Base-by-base conservation (phyloP, 345 rosid species). In the Citropsis articulata region DNA sequence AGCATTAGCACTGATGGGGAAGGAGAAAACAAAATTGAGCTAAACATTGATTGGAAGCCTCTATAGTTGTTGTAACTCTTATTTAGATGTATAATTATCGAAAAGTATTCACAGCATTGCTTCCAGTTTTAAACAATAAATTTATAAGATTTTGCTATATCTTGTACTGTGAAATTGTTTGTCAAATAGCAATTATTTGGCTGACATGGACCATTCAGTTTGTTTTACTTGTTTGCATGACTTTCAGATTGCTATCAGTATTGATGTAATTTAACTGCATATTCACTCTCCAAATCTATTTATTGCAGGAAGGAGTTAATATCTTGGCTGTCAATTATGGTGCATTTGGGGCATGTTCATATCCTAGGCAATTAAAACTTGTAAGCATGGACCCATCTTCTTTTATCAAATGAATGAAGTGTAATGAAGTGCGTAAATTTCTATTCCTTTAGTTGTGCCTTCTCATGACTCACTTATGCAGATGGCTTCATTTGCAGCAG, bases 301-400 rank as follows among this genome's bases (percentile, higher is more conserved):
- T 57, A 12, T 77, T 85, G 82, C 89, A 93, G 98, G 94, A 91
- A 75, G 98, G 98, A 80, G 88, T 81, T 79, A 90, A 88, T 83
- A 81, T 94, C 79, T 85, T 94, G 84, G 94, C 97, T 24, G 91
- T 94, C 78, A 91, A 89, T 82, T 94, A 91, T 79, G 98, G 97
- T 76, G 78, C 96, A 75, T 90, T 97, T 75, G 93, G 92, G 77
- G 84, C 93, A 40, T 94, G 97, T 81, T 85, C 89, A 24, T 92
- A 89, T 85, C 97, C 98, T 60, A 89, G 97, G 31, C 92, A 83
- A 66, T 76, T 84, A 83, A 92, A 88, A 89, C 83, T 87, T 73
- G 98, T 94, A 81, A 92, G 97, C 76, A 38, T 65, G 12, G n/a
- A 42, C 56, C 62, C 22, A 31, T 33, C 75, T 75, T 74, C 45